Percentiles rank a stretch among this genome's conserved stretches.
Conservation (phyloP, 2,329 filamentous ascomycete genomes). For the Bipolaris bicolor region DNA sequence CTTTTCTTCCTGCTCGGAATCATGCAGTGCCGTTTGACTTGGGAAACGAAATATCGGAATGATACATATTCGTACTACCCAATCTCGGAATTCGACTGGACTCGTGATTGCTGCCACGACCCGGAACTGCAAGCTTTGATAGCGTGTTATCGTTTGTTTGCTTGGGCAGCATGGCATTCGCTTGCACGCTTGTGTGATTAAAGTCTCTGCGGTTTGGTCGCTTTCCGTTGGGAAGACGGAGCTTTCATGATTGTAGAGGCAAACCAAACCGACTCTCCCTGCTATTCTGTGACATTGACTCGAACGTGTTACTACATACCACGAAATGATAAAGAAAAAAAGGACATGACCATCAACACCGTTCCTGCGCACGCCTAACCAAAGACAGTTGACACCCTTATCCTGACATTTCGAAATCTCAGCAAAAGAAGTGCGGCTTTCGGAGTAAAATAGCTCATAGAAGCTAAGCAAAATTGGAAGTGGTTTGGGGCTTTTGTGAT, state of each 20-base stretch:
- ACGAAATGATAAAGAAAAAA: slow-evolving; percentile 22
- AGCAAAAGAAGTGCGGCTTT: slow-evolving; percentile 15
- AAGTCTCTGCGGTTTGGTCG: neutral
- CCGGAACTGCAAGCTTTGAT: neutral
- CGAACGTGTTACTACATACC: slow-evolving; percentile 36
- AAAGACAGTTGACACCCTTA: slow-evolving; percentile 30
- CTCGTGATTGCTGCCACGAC: neutral
- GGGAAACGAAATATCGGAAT: neutral
- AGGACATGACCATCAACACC: slow-evolving; percentile 31
- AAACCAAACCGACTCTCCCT: slow-evolving; percentile 4
- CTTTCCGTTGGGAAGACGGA: neutral
- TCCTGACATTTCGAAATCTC: slow-evolving; percentile 20
- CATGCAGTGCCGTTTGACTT: neutral
- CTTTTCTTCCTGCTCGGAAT: neutral
- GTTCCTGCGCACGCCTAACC: slow-evolving; percentile 31
- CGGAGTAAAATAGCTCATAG: slow-evolving; percentile 16
- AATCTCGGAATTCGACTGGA: neutral
- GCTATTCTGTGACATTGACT: slow-evolving; percentile 13
- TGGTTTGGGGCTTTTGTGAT: slow-evolving; percentile 1
- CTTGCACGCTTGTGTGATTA: slow-evolving; percentile 1
- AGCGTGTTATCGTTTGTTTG: neutral
- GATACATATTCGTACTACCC: neutral
- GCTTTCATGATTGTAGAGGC: slow-evolving; percentile 2
- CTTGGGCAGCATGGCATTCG: neutral
- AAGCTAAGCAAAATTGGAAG: slow-evolving; percentile 29